Evolutionary conservation across 2,329 filamentous ascomycete genomes (phyloP).

Genomic region (Colletotrichum falcatum): DNA sequence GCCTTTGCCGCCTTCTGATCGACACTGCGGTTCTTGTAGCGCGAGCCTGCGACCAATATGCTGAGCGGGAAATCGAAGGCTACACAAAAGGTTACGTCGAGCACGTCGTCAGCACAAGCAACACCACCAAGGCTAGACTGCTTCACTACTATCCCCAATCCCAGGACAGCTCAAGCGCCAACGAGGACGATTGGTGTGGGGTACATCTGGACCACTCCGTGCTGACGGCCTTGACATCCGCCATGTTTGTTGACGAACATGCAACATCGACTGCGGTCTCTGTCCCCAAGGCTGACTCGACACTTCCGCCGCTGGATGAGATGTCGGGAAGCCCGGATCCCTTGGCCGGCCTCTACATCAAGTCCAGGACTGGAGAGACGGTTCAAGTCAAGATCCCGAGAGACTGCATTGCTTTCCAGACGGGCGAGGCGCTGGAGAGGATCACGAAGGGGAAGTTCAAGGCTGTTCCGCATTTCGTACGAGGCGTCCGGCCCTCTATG

Average conservation of each 20-base stretch:
- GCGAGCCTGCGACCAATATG: constrained; percentile 86
- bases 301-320: constrained; percentile 71
- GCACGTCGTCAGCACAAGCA: constrained; percentile 84
- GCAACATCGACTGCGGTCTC: constrained; percentile 52
- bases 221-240: constrained; percentile 90
- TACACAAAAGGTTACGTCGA: constrained; percentile 87
- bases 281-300: constrained; percentile 41
- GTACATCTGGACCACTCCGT: constrained; percentile 83
- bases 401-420: constrained; percentile 95
- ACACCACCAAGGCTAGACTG: constrained; percentile 89
- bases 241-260: constrained; percentile 93
- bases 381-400: constrained; percentile 91
- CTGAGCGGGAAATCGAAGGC: constrained; percentile 78
- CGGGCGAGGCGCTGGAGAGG: constrained; percentile 88
- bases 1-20: constrained; percentile 85
- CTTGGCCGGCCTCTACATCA: constrained; percentile 90
- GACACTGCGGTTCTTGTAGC: constrained; percentile 91
- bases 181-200: constrained; percentile 74
- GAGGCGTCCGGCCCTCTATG: constrained; percentile 72
- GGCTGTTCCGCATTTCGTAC: constrained; percentile 95
- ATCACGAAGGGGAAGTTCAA: constrained; percentile 91
- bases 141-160: constrained; percentile 88
- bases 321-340: constrained; percentile 83
- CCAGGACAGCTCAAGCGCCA: neutral
- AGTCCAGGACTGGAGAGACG: constrained; percentile 81